A percentile compares a stretch with the other conserved stretches of the same genome.
Evolutionary conservation across 352 stramenopile species (phyloP).

Genomic region (Phytophthora macrochlamydospora): DNA sequence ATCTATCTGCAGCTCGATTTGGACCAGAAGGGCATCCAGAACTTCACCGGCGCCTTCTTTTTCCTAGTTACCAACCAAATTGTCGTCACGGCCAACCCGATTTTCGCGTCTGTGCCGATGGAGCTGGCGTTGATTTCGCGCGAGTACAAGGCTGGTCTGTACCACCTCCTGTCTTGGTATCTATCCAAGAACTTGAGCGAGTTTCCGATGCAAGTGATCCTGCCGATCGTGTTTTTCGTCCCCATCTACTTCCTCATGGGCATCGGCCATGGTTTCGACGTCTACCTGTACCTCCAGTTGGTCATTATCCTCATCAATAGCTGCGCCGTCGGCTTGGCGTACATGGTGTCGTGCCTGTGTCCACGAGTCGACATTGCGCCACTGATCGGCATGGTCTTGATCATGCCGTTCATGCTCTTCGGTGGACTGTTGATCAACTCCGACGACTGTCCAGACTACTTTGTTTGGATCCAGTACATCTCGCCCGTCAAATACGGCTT

Average conservation of each 20-base stretch:
- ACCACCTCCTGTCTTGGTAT: conserved; percentile 50
- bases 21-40: conserved; percentile 49
- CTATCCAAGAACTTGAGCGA: conserved; percentile 58
- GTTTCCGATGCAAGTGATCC: conserved; percentile 47
- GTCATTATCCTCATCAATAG: conserved; percentile 47
- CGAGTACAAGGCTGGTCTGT: conserved; percentile 45
- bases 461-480: conserved; percentile 51
- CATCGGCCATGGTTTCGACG: conserved; percentile 36
- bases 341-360: conserved; percentile 45
- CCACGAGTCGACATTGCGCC: conserved; percentile 37
- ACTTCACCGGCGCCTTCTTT: conserved; percentile 50
- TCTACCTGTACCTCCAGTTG: conserved; percentile 44
- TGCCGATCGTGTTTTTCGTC: conserved; percentile 46
- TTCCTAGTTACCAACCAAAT: conserved; percentile 52
- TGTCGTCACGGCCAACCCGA: conserved; percentile 33
- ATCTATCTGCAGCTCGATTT: conserved; percentile 55
- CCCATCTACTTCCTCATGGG: conserved; percentile 49
- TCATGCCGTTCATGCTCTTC: conserved; percentile 53
- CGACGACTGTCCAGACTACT: conserved; percentile 43
- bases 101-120: conserved; percentile 44
- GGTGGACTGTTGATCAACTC: conserved; percentile 53
- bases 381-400: conserved; percentile 39
- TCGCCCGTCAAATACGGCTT: conserved; percentile 59
- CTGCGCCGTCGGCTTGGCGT: conserved; percentile 39
- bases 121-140: conserved; percentile 51